Percentiles rank a stretch among this genome's conserved stretches.
Evolutionary conservation across 179 eudicot species (phyloP).

Genomic region (Beta corolliflora): DNA sequence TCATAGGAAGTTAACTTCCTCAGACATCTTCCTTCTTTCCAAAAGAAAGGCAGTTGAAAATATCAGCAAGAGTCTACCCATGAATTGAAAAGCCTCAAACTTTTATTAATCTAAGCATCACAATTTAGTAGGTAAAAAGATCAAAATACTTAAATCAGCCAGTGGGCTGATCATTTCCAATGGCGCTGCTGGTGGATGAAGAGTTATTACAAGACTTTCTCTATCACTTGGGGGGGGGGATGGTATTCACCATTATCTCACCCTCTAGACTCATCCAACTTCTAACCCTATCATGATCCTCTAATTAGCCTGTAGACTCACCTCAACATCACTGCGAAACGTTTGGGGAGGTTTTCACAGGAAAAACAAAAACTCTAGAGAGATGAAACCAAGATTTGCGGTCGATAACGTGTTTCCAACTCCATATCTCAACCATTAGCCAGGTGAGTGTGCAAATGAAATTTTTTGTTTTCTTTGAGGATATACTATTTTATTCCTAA

Average conservation of each 20-base stretch:
- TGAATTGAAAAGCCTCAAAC: background rate
- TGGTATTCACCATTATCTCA: background rate
- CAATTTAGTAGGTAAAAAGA: background rate
- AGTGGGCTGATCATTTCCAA: background rate
- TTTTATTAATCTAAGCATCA: background rate
- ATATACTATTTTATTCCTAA: background rate
- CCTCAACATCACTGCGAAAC: slow-evolving; percentile 12
- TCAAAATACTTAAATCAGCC: background rate
- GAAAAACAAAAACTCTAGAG: background rate
- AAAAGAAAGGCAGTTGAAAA: background rate
- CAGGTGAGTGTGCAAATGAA: background rate
- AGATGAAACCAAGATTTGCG: background rate
- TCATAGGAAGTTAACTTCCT: background rate
- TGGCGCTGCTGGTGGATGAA: background rate
- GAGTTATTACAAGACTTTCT: background rate
- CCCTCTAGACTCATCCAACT: background rate
- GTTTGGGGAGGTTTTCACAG: background rate
- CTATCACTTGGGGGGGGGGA: background rate
- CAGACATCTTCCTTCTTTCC: background rate
- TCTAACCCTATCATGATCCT: background rate
- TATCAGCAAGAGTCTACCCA: background rate
- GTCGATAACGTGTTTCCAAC: background rate
- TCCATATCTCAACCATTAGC: background rate
- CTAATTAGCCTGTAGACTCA: background rate
- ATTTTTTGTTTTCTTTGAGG: background rate